Percentiles rank a stretch among this genome's conserved stretches.
These are phyloP conservation scores for Hanseniaspora jakobsenii DNA, from an alignment of 805 yeast genomes.

Conservation along the genomic window DNA sequence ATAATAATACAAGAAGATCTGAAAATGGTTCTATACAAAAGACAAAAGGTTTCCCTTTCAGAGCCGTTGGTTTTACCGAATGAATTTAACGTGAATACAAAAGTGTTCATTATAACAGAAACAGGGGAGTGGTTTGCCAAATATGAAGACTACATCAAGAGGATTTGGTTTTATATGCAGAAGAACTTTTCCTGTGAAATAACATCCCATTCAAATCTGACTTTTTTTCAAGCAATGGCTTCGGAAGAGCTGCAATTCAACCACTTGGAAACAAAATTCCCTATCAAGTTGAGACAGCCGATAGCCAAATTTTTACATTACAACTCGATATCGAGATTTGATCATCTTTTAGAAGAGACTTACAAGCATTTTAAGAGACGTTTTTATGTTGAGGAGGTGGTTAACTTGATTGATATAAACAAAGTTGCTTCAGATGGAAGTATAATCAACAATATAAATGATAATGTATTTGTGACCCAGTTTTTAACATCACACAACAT, in stretches of 20 bases:
- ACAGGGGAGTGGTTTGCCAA: conserved; percentile 80
- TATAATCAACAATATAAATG: conserved; percentile 21
- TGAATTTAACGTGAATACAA: conserved; percentile 35
- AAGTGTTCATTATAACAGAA: conserved; percentile 70
- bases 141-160: conserved; percentile 61
- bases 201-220: conserved; percentile 83
- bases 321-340: conserved; percentile 68
- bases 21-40: conserved; percentile 57
- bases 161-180: conserved; percentile 60
- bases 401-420: conserved; percentile 37
- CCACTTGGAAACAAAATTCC: conserved; percentile 69
- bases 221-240: conserved; percentile 77
- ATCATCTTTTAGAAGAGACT: conserved; percentile 76
- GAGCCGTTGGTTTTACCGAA: conserved; percentile 47
- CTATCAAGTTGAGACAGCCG: conserved; percentile 85
- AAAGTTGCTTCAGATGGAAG: not conserved
- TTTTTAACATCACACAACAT: conserved; percentile 8
- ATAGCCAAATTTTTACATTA: conserved; percentile 77
- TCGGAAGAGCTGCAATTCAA: conserved; percentile 55
- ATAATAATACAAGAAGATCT: conserved; percentile 4
- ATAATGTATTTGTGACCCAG: conserved; percentile 14
- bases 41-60: conserved; percentile 54
- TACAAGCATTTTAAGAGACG: conserved; percentile 66
- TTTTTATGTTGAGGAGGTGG: conserved; percentile 84
- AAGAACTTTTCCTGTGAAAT: conserved; percentile 89